A percentile compares a stretch with the other conserved stretches of the same genome.
These are phyloP conservation scores for Neurospora discreta DNA, from an alignment of 495 filamentous ascomycete genomes.

Conservation along the genomic window DNA sequence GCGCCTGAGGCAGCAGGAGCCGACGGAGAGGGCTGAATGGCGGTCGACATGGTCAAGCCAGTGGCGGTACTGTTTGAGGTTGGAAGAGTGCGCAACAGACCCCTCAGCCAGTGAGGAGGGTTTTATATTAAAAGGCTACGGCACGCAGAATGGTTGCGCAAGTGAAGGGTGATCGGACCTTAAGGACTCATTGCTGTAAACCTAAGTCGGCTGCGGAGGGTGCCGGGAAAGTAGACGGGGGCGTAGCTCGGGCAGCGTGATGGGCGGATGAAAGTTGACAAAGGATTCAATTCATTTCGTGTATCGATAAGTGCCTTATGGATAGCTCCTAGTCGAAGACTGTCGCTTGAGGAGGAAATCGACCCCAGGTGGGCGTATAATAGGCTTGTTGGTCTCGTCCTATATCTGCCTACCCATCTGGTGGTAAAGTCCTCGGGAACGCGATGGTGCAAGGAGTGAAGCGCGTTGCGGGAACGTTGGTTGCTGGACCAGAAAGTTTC, in stretches of 20 bases:
- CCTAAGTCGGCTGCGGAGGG: neutral
- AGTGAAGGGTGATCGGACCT: neutral
- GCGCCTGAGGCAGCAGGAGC: neutral
- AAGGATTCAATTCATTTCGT: neutral
- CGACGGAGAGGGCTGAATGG: neutral
- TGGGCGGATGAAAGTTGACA: neutral
- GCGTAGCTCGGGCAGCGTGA: neutral
- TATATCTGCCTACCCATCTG: neutral
- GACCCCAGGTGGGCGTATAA: neutral
- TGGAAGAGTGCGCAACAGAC: neutral
- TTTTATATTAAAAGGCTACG: neutral
- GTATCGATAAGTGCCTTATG: neutral
- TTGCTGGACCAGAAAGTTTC: neutral
- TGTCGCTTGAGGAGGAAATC: no score
- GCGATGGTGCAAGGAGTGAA: neutral
- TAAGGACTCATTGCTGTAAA: neutral
- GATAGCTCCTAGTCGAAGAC: neutral
- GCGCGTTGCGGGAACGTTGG: neutral
- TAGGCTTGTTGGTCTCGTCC: neutral
- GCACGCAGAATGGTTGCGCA: neutral
- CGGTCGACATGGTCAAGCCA: constrained; percentile 8
- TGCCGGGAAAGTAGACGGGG: neutral
- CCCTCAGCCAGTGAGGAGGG: neutral
- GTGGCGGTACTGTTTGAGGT: neutral
- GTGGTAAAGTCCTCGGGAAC: neutral